Percentiles rank a stretch among this genome's conserved stretches.
Conservation (phyloP, 2,329 filamentous ascomycete species). For the Xylaria sp. region DNA sequence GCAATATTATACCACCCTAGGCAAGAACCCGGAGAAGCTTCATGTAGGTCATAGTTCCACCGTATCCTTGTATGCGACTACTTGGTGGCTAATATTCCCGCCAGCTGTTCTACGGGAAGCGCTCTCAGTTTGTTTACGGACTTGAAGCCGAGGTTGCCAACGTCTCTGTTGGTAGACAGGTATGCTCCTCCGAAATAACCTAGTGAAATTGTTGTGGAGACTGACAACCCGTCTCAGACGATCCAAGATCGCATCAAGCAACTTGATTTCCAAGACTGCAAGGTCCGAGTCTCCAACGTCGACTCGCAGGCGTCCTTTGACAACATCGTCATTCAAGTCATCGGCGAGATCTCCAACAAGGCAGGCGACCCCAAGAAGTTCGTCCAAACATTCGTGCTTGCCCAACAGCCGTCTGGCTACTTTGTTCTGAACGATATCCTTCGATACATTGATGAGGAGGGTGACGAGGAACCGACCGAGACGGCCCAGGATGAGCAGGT, state of each 20-base stretch:
- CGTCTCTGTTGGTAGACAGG: constrained; percentile 85
- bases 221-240: constrained; percentile 53
- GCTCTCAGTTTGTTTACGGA: constrained; percentile 92
- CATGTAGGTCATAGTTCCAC: constrained; percentile 57
- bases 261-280: constrained; percentile 95
- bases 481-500: constrained; percentile 32
- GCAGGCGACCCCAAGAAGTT: constrained; percentile 91
- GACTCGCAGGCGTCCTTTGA: constrained; percentile 91
- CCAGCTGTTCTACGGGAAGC: constrained; percentile 92
- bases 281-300: constrained; percentile 97
- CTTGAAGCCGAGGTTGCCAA: constrained; percentile 86
- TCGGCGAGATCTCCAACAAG: constrained; percentile 97
- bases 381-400: constrained; percentile 95
- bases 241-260: constrained; percentile 95
- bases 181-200: constrained; percentile 49
- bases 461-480: constrained; percentile 70
- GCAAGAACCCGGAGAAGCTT: constrained; percentile 91
- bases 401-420: constrained; percentile 94
- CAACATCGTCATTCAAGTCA: constrained; percentile 96
- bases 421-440: constrained; percentile 99
- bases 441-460: constrained; percentile 84
- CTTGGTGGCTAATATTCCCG: constrained; percentile 5
- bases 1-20: constrained; percentile 98
- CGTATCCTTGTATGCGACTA: background rate
- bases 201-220: constrained; percentile 5